phyloP scores from a whole-genome alignment of 1,284 basidiomycete species.

The Ganoderma boninense region DNA sequence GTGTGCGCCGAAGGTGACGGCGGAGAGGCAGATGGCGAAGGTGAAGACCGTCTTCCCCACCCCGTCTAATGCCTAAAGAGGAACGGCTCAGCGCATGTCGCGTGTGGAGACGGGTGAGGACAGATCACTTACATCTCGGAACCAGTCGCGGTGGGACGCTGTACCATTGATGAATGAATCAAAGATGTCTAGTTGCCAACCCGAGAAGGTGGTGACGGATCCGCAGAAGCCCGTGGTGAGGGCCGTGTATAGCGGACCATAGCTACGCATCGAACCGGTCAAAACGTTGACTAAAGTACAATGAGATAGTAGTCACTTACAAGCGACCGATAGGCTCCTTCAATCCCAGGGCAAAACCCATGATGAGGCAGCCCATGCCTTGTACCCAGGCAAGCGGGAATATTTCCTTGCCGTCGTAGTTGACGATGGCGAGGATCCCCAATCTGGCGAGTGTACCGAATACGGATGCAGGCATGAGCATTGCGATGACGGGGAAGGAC shows the following conservation, averaged over 20 bases:
- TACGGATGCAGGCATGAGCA: constrained; percentile 80
- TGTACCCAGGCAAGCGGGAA: constrained; percentile 91
- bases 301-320: constrained; percentile 58
- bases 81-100: constrained; percentile 3
- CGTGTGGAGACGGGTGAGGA: neutral
- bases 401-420: constrained; percentile 79
- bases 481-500: constrained; percentile 70
- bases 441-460: constrained; percentile 83
- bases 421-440: constrained; percentile 75
- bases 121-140: constrained; percentile 76
- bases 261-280: constrained; percentile 54
- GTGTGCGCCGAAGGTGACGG: constrained; percentile 67
- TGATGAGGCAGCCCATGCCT: constrained; percentile 89
- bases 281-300: neutral
- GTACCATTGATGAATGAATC: constrained; percentile 83
- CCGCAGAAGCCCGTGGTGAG: constrained; percentile 96
- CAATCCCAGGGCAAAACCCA: constrained; percentile 81
- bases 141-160: constrained; percentile 66
- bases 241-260: constrained; percentile 88
- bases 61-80: constrained; percentile 83
- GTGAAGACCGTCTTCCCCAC: constrained; percentile 86
- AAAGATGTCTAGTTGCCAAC: constrained; percentile 93
- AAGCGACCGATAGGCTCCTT: constrained; percentile 78
- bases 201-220: constrained; percentile 95
- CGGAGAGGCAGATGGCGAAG: constrained; percentile 73